Base-by-base conservation (phyloP, 768 basidiomycete genomes). In the Cubamyces sp. region DNA sequence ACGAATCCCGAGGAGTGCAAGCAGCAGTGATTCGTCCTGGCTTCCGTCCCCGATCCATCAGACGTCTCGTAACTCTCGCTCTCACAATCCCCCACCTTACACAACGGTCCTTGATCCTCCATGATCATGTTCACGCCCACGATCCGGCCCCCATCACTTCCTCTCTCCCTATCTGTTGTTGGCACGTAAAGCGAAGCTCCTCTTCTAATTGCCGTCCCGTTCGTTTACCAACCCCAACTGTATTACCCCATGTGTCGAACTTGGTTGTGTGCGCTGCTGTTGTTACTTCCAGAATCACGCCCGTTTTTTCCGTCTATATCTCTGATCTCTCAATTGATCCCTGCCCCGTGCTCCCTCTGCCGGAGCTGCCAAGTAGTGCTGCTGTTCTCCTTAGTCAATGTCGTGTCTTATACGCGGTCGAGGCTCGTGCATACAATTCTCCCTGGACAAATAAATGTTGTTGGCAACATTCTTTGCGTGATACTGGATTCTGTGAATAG, bases 1-100 rank as follows among this genome's bases (percentile, higher is more conserved):
- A 81, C 82, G 58, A 87, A 91, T 72, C 86, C 91, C 1, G 88
- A 93, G 72, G 94, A 96, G 74, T 96, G 94, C 83, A 93, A 94
- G 80, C 90, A 94, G 74, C 93, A 95, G 87, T 95, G 77, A 76
- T 54, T 21, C 18, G 43, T 14, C 26, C 7, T 9, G 14, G 16
- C 7, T 15, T 12, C 43, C 45, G 52, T 37, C 14, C 48, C 1
- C 23, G 9, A 21, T 25, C n/a, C 18, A 9, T 30, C 21, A 8
- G 23, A 19, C 19, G 5, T 47, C 5, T 34, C 2, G 47, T 26
- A 16, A 46, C 18, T 19, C 19, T 34, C 6, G 42, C 26, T 61
- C 41, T 61, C 16, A 14, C 25, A 15, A 30, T 47, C 37, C 23
- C 21, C 51, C 23, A 18, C 16, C 28, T 19, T 18, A 15, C 21